Evolutionary conservation across 805 yeast species (phyloP).

Genomic region (Torulaspora maleeae): DNA sequence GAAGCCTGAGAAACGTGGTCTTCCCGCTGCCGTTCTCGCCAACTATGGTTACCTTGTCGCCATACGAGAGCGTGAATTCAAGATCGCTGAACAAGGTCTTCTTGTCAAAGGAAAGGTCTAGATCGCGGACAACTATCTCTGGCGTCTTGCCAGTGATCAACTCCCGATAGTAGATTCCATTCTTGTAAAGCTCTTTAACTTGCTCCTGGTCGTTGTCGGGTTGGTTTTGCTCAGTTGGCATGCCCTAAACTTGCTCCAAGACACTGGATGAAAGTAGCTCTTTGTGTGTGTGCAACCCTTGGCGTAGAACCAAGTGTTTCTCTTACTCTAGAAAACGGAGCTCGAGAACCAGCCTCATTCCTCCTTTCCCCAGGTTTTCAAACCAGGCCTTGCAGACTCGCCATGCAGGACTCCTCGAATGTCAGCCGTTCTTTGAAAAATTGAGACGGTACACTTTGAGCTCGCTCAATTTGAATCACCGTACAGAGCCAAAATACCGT

Average conservation of each 20-base stretch:
- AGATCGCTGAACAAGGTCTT: constrained; percentile 15
- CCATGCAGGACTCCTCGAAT: too few species aligned
- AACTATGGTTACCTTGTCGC: constrained; percentile 39
- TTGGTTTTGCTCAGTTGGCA: constrained; percentile 6
- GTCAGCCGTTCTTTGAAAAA: too few species aligned
- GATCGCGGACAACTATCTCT: constrained; percentile 9
- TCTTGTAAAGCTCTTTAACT: constrained; percentile 8
- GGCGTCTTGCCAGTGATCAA: constrained; percentile 14
- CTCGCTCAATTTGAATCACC: too few species aligned
- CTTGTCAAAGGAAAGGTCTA: constrained; percentile 14
- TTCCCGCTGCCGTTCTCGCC: constrained; percentile 52
- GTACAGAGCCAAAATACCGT: too few species aligned
- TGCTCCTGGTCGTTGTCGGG: constrained; percentile 1
- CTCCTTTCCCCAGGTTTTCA: too few species aligned
- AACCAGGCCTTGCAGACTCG: too few species aligned
- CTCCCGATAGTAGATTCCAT: constrained; percentile 16
- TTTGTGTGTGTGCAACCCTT: too few species aligned
- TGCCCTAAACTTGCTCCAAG: background rate
- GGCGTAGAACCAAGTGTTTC: too few species aligned
- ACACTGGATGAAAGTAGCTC: background rate
- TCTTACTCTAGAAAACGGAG: too few species aligned
- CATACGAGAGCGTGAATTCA: constrained; percentile 14
- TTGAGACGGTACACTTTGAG: too few species aligned
- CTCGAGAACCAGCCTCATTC: too few species aligned
- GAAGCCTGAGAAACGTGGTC: constrained; percentile 45